Evolutionary conservation across 2,329 filamentous ascomycete species (phyloP), one percentile per base, ranked within the genome.

Genomic region (Talaromyces sp.): DNA sequence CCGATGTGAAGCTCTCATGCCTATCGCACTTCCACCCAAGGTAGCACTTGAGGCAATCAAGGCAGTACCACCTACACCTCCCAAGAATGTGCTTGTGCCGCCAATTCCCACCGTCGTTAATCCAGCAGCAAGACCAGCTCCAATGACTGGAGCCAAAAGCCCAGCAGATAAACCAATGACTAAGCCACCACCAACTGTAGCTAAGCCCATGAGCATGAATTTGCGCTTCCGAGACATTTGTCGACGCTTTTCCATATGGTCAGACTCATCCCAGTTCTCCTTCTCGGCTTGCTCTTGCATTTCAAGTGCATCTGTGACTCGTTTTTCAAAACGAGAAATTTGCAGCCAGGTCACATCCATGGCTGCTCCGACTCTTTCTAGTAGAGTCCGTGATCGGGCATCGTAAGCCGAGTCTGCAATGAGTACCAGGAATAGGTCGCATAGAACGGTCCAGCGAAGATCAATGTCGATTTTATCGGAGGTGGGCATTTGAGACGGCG

Each of bases 251-350:
- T 96, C 91, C 81, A 97, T 91, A 69, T 97, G 91, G 60, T 95
- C 90, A 10, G 94, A 88, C 71, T 99, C 94, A 61, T 97, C 95
- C 94, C 94, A 99, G 58, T 93, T 96, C 74, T 99, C 94, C 66
- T 93, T 95, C 58, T 91, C 89, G 5, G 91, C 90, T 42, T 89
- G 86, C 72, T 97, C 91, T 74, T 97, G 93, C 91, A 99, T 97
- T 73, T 99, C 94, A 19, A 99, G 78, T 1, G 94, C 91, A 73
- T 99, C 94, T 7, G 94, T 97, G 5, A 99, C 91, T 48, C 91
- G 88, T 76, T 97, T 97, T 75, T 99, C 94, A 66, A 99, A 99
- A 35, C 91, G 86, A 73, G 91, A 96, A 52, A 97, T 96, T 61
- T 99, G 94, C 49, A 95, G 79, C 91, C 90, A 96, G 11, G 87